Percentiles rank a stretch among this genome's conserved stretches.
Evolutionary conservation across 2,329 filamentous ascomycete genomes (phyloP).

Genomic region (Cladosporium austrohemisphaericum): DNA sequence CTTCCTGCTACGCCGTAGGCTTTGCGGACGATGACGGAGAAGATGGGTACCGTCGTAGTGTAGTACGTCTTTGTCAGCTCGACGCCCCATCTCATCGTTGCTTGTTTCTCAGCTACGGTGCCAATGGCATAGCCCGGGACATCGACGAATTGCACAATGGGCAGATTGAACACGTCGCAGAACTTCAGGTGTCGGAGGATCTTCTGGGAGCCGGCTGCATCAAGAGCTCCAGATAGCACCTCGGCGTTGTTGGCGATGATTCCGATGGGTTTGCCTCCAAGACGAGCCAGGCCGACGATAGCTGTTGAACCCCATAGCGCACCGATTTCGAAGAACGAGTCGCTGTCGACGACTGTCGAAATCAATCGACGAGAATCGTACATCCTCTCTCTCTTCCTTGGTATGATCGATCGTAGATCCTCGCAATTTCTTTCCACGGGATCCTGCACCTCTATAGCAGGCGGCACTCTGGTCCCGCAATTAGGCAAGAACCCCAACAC

Average conservation of each 20-base stretch:
- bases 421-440: constrained; percentile 48
- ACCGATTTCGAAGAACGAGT: constrained; percentile 62
- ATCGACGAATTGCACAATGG: constrained; percentile 61
- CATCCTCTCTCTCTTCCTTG: constrained; percentile 56
- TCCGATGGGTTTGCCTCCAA: constrained; percentile 56
- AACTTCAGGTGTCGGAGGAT: constrained; percentile 59
- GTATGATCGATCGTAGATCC: constrained; percentile 54
- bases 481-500: constrained; percentile 58
- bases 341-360: constrained; percentile 52
- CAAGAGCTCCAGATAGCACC: constrained; percentile 54
- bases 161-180: constrained; percentile 63
- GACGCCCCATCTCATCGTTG: constrained; percentile 63
- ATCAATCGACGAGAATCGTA: constrained; percentile 59
- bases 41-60: constrained; percentile 59
- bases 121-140: constrained; percentile 62
- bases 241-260: constrained; percentile 60
- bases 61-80: constrained; percentile 60
- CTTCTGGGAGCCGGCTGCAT: constrained; percentile 59
- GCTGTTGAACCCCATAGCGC: constrained; percentile 59
- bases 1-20: constrained; percentile 63
- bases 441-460: constrained; percentile 43
- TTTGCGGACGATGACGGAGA: constrained; percentile 59
- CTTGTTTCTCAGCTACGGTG: constrained; percentile 58
- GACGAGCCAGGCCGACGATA: constrained; percentile 57
- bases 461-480: constrained; percentile 54